These are phyloP conservation scores for Metrosideros polymorpha DNA, from an alignment of 441 rosid genomes.

Conservation along the genomic window DNA sequence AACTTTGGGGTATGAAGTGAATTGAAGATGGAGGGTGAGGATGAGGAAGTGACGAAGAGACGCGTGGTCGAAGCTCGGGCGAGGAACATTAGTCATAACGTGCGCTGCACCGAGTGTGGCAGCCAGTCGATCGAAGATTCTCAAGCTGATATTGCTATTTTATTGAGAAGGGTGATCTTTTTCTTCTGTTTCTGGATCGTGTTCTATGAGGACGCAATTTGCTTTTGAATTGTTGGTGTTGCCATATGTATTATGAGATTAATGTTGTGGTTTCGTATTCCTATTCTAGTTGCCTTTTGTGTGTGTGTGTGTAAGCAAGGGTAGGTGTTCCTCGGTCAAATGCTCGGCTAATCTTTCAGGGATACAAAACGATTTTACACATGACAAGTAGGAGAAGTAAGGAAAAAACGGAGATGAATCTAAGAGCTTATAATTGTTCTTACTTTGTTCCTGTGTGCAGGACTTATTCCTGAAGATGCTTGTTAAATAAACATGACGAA, in stretches of 20 bases:
- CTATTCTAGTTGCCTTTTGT: not conserved
- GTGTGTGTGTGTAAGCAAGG: not conserved
- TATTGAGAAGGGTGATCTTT: constrained; percentile 62
- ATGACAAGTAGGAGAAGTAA: not conserved
- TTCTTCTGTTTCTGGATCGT: not conserved
- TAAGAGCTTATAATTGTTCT: not conserved
- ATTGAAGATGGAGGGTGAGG: constrained; percentile 40
- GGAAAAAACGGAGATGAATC: not conserved
- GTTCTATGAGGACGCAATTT: not conserved
- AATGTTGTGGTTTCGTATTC: not conserved
- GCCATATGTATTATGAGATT: not conserved
- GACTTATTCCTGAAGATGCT: not conserved
- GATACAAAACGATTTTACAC: not conserved
- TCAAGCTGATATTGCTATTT: constrained; percentile 91
- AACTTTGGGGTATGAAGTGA: not conserved
- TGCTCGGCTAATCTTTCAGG: not conserved
- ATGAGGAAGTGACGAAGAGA: constrained; percentile 54
- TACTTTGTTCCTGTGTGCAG: not conserved
- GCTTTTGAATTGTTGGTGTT: not conserved
- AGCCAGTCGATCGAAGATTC: constrained; percentile 98
- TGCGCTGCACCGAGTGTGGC: constrained; percentile 94
- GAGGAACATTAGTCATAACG: constrained; percentile 84
- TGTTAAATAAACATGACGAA: not conserved
- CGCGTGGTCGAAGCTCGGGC: constrained; percentile 79
- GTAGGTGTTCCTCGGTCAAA: not conserved